phyloP scores from a whole-genome alignment of 2,329 filamentous ascomycete genomes.

The Pseudonectria foliicola region DNA sequence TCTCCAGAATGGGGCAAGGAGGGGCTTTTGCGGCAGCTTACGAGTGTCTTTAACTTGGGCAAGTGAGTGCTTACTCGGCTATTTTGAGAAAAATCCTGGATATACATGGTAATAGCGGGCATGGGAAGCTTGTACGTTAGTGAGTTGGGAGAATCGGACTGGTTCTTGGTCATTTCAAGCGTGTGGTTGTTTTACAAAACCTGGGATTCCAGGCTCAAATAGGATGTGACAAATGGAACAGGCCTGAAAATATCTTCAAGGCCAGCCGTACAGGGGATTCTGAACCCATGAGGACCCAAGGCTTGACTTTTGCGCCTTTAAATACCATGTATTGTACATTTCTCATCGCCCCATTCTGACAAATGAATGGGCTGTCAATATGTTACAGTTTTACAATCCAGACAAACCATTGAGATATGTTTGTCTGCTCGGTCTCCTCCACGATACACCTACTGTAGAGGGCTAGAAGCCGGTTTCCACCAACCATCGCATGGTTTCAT shows the following conservation, averaged over 20 bases:
- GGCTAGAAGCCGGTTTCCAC: constrained; percentile 28
- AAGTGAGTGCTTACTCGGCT: constrained; percentile 32
- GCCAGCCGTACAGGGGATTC: constrained; percentile 17
- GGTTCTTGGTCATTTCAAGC: constrained; percentile 21
- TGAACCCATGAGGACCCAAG: constrained; percentile 20
- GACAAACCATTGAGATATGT: background rate
- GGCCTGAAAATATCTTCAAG: constrained; percentile 15
- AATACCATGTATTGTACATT: constrained; percentile 25
- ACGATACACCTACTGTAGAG: background rate
- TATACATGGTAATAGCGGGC: constrained; percentile 10
- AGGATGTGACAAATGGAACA: constrained; percentile 17
- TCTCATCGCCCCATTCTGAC: constrained; percentile 10
- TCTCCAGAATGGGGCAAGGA: constrained; percentile 56
- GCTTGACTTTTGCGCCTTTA: constrained; percentile 16
- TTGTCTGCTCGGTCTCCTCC: background rate
- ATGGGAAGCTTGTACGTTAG: constrained; percentile 23
- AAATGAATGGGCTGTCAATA: constrained; percentile 16
- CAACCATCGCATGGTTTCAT: constrained; percentile 26
- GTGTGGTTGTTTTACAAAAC: constrained; percentile 21
- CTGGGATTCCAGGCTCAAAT: constrained; percentile 21
- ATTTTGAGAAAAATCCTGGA: constrained; percentile 10
- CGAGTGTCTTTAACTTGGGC: constrained; percentile 44
- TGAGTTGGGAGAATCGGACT: constrained; percentile 19
- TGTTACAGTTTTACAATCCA: constrained; percentile 20
- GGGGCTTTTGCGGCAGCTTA: constrained; percentile 60